Evolutionary conservation across 805 yeast species (phyloP), one percentile per base, ranked within the genome.

Genomic region (Aciculoconidium aculeatum): DNA sequence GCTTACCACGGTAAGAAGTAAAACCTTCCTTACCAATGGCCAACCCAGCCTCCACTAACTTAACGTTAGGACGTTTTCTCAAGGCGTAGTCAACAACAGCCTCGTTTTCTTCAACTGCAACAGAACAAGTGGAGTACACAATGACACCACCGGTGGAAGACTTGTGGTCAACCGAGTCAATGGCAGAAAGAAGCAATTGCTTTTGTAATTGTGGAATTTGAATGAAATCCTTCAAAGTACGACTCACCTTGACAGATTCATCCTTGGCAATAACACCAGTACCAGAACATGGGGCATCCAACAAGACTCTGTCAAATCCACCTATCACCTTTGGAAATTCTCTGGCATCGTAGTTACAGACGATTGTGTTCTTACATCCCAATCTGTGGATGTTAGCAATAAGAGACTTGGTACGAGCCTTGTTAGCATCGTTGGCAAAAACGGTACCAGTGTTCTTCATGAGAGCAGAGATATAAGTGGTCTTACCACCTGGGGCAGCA

Each of bases 241-340:
- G 80, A 40, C 82, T 80, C 9, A 83, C 80, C 61, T 92, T 92
- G 39, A 92, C 97, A 31, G 85, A 78, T 52, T 86, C 94, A 64
- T 92, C 98, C 65, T 92, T 92, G 37, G 95, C 92, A 52, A 92
- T 92, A 45, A 92, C 98, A 63, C 99, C 99, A 3, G 98, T 90
- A 66, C 99, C 99, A 5, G 98, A 87, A 64, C 99, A 92, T 42
- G 99, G 99, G 18, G 99, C 98, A 70, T 92, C 99, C 45, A 92
- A 68, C 41, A 92, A 65, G 21, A 92, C 78, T 60, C 98, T 77
- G 57, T 92, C 97, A 47, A 92, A 92, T 0, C 99, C 99, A 44
- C 98, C 98, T 54, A 92, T 86, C 20, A 92, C 96, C 56, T 86
- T 86, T 28, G 98, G 97, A 55, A 92, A 92, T 59, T 90, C 96